Conservation (phyloP, 129 eudicot genomes). For the Chrysanthemum makinoi region DNA sequence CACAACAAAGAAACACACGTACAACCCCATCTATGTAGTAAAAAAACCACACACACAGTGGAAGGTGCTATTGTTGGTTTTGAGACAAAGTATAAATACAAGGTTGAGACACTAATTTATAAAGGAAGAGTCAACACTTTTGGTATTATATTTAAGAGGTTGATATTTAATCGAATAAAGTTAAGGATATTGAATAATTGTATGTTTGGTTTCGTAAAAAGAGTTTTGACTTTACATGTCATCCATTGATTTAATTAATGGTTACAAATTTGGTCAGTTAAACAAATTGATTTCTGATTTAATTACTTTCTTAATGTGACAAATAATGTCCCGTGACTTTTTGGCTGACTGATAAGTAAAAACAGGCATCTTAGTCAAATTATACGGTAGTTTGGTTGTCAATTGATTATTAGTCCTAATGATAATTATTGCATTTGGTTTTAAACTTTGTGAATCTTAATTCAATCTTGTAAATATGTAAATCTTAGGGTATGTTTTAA, state of each 20-base stretch:
- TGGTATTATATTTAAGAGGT: conserved; percentile 26
- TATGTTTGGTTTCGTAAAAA: conserved; percentile 14
- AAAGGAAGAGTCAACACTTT: conserved; percentile 25
- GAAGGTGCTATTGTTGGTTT: conserved; percentile 11
- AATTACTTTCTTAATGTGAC: background rate
- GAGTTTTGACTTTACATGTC: conserved; percentile 21
- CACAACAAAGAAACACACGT: conserved; percentile 8
- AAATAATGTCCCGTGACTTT: background rate
- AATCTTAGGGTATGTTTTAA: too few relatives aligned
- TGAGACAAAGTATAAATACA: conserved; percentile 18
- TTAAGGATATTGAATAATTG: background rate
- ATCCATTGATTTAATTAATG: conserved; percentile 15
- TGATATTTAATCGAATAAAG: conserved; percentile 12
- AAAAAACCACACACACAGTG: conserved; percentile 1
- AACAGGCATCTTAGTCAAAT: too few relatives aligned
- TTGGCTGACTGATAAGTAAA: background rate
- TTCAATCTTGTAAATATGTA: too few relatives aligned
- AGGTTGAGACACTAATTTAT: conserved; percentile 14
- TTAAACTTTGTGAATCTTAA: too few relatives aligned
- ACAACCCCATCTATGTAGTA: conserved; percentile 15
- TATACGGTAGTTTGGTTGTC: too few relatives aligned
- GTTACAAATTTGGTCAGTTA: background rate
- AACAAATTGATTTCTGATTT: background rate
- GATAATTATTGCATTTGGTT: too few relatives aligned
- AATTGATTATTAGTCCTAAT: too few relatives aligned